Conservation (phyloP, 345 rosid species). For the Moricandia arvensis region DNA sequence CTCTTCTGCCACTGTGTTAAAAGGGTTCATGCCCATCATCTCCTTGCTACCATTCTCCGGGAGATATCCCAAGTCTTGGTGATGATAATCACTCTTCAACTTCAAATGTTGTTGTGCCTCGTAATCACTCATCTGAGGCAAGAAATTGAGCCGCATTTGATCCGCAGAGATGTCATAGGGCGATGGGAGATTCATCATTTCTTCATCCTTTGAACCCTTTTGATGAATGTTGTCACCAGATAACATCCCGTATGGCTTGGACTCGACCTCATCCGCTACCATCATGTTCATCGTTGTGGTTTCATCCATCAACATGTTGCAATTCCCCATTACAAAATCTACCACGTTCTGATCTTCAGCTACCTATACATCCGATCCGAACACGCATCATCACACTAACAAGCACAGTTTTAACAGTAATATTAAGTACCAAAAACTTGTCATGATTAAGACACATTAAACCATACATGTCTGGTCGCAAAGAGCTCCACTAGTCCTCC, state of each 20-base stretch:
- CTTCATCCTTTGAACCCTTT: conserved; percentile 37
- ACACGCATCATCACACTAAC: conserved; percentile 1
- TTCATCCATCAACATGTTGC: conserved; percentile 51
- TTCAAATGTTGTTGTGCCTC: conserved; percentile 36
- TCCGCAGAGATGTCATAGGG: conserved; percentile 47
- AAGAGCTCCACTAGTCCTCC: conserved; percentile 85
- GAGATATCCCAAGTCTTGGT: conserved; percentile 34
- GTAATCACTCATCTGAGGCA: conserved; percentile 48
- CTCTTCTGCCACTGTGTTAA: conserved; percentile 31
- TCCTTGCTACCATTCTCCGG: conserved; percentile 32
- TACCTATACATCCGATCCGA: conserved; percentile 48
- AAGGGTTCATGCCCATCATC: conserved; percentile 36
- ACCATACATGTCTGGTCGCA: conserved; percentile 64
- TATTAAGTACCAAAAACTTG: no score
- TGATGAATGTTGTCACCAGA: conserved; percentile 25
- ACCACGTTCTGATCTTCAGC: conserved; percentile 68
- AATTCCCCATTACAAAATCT: conserved; percentile 60
- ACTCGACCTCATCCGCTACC: conserved; percentile 34
- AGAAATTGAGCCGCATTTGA: conserved; percentile 44
- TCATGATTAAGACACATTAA: background rate
- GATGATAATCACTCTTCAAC: conserved; percentile 37
- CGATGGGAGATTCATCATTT: conserved; percentile 39
- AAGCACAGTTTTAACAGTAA: background rate
- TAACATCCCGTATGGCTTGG: conserved; percentile 36
- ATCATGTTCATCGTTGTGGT: conserved; percentile 32